phyloP scores from a whole-genome alignment of 148 eudicot species.

The Vaccinium vitisidaea region DNA sequence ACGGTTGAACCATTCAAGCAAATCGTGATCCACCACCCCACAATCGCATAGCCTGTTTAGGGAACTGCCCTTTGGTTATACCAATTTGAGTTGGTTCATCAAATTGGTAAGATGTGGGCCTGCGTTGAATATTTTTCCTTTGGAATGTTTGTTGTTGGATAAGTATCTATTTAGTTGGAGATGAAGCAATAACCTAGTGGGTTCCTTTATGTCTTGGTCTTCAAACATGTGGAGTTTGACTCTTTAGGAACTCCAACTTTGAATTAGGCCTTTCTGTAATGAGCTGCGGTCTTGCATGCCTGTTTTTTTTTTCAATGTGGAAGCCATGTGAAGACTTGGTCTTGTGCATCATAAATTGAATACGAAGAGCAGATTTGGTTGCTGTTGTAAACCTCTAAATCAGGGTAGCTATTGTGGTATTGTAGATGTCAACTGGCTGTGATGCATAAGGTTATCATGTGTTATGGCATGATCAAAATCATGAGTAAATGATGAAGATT shows the following conservation, averaged over 20 bases:
- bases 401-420: neutral
- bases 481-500: neutral
- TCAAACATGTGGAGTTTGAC: neutral
- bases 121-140: neutral
- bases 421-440: neutral
- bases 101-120: neutral
- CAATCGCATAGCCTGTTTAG: neutral
- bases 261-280: neutral
- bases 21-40: too few species aligned
- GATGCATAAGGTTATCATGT: neutral
- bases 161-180: neutral
- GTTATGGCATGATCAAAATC: neutral
- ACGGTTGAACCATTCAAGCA: too few species aligned
- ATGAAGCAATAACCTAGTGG: slow-evolving; percentile 1
- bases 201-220: neutral
- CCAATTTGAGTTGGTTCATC: neutral
- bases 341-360: neutral
- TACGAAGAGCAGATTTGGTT: neutral
- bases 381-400: neutral
- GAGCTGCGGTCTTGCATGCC: neutral
- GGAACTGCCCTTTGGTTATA: neutral
- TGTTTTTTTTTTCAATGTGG: neutral
- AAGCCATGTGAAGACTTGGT: slow-evolving; percentile 1
- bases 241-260: neutral
- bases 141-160: neutral